These are phyloP conservation scores for Cladochytrium replicatum DNA, from an alignment of 192 early-diverging fungal genomes.

Conservation along the genomic window DNA sequence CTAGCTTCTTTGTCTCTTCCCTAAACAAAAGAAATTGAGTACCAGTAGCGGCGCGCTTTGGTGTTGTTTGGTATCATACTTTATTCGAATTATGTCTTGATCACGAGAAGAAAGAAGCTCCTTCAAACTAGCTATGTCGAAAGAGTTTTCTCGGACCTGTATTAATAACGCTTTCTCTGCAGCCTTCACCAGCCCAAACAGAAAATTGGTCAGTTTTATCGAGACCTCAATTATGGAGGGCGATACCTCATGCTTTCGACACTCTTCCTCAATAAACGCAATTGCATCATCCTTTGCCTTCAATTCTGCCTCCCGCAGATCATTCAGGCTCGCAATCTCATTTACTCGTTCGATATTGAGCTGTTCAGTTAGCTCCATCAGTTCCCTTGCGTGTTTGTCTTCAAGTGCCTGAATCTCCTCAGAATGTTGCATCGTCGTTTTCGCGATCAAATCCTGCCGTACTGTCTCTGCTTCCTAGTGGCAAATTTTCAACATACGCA, in stretches of 20 bases:
- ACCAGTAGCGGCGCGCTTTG: not conserved
- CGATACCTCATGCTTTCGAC: too few relatives aligned
- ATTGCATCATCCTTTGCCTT: conserved; percentile 1
- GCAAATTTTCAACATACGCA: not conserved
- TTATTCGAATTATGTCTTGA: conserved; percentile 10
- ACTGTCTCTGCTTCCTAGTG: conserved; percentile 27
- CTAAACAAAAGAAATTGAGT: not conserved
- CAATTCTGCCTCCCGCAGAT: conserved; percentile 10
- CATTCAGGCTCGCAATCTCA: conserved; percentile 9
- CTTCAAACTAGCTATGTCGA: conserved; percentile 12
- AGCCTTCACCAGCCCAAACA: too few relatives aligned
- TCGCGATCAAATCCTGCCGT: conserved; percentile 6
- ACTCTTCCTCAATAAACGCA: not conserved
- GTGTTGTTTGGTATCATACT: not conserved
- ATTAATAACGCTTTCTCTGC: not conserved
- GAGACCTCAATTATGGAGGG: too few relatives aligned
- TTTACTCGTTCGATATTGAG: conserved; percentile 16
- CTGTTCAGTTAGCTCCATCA: conserved; percentile 8
- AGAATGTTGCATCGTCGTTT: conserved; percentile 2
- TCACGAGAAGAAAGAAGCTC: not conserved
- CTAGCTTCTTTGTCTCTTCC: too few relatives aligned
- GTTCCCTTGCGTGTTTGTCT: conserved; percentile 5
- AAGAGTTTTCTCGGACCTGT: conserved; percentile 7
- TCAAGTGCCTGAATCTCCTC: not conserved
- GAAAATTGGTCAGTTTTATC: too few relatives aligned